Base-by-base conservation (phyloP, 2,329 filamentous ascomycete genomes). In the Phyllosticta citrichinensis region DNA sequence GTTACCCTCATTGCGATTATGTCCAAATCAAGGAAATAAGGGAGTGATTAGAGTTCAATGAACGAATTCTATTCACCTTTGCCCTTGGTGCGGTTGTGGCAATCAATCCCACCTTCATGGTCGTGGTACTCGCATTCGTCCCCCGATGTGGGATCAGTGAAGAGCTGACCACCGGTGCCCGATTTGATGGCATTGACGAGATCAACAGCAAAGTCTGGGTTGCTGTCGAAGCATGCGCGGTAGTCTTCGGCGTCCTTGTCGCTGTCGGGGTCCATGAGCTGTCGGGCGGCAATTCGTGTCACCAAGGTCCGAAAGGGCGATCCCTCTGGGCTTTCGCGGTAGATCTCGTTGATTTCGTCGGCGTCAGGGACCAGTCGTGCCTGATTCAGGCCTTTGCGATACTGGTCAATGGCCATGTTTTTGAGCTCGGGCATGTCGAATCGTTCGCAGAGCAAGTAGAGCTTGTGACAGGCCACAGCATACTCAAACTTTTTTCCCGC, bases 241-340 rank as follows among this genome's bases (percentile, higher is more conserved):
- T 83, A 83, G 3, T 73, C 75, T 25, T 77, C 74, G 2, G 79
- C 76, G 66, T 81, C 75, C 61, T 76, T 75, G 52, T 80, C 74
- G 59, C 71, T 76, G 30, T 76, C 78, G 0, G 80, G 80, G 64
- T 82, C 80, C 80, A 83, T 82, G 63, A 82, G 80, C 69, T 83
- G 80, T 25, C 80, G 72, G 4, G 80, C 80, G n/a, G 80, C 80
- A 55, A 83, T 82, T 63, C 75, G 73, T 59, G 77, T 77, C 75
- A 82, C 79, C 20, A 82, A 71, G 30, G 68, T 72, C 40, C 79
- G 73, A 66, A 82, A 82, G 1, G 79, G 78, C 58, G 77, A 80
- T 3, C 68, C 71, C 2, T 64, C 57, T 3, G 76, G 74, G 33
- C 76, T 78, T 56, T 72, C 71, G 57, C 77, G 75, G 67, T 82